Percentiles rank a stretch among this genome's conserved stretches.
Evolutionary conservation across 768 basidiomycete genomes (phyloP).

Genomic region (Strobilomyces dryophilus): DNA sequence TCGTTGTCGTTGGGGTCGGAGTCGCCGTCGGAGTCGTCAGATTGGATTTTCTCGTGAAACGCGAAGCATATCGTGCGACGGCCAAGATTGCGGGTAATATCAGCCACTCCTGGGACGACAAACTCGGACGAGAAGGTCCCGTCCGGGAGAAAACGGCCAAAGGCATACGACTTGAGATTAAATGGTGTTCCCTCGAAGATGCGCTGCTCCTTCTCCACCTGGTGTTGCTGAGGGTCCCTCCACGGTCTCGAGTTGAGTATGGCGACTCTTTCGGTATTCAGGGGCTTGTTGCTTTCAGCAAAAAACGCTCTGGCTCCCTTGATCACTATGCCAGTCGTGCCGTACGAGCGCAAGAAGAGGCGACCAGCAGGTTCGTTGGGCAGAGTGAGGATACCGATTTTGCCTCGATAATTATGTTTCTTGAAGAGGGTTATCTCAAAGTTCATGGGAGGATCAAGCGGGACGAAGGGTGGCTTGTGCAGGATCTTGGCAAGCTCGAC

Average conservation of each 20-base stretch:
- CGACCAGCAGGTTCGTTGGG: slow-evolving; percentile 17
- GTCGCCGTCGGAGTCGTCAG: too few species aligned
- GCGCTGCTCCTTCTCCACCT: slow-evolving; percentile 22
- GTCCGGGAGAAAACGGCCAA: slow-evolving; percentile 35
- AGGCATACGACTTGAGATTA: slow-evolving; percentile 26
- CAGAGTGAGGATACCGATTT: slow-evolving; percentile 31
- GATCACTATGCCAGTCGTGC: slow-evolving; percentile 22
- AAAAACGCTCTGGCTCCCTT: slow-evolving; percentile 24
- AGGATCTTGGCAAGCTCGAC: slow-evolving; percentile 30
- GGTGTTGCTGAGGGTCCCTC: slow-evolving; percentile 29
- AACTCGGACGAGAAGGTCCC: slow-evolving; percentile 34
- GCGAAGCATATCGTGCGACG: slow-evolving; percentile 29
- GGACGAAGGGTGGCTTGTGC: slow-evolving; percentile 34
- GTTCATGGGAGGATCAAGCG: slow-evolving; percentile 24
- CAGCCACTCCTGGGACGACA: slow-evolving; percentile 20
- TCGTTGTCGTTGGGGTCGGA: too few species aligned
- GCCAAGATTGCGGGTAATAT: slow-evolving; percentile 36
- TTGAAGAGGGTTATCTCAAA: slow-evolving; percentile 33
- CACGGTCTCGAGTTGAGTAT: slow-evolving; percentile 24
- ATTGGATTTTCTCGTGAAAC: slow-evolving; percentile 22
- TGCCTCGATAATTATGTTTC: slow-evolving; percentile 17
- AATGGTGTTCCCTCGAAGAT: slow-evolving; percentile 20
- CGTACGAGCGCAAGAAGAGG: slow-evolving; percentile 27
- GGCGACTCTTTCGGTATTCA: slow-evolving; percentile 22
- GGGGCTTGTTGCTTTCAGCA: slow-evolving; percentile 14